Base-by-base conservation (phyloP, 1,284 basidiomycete genomes). In the Afroboletus lepidellus region DNA sequence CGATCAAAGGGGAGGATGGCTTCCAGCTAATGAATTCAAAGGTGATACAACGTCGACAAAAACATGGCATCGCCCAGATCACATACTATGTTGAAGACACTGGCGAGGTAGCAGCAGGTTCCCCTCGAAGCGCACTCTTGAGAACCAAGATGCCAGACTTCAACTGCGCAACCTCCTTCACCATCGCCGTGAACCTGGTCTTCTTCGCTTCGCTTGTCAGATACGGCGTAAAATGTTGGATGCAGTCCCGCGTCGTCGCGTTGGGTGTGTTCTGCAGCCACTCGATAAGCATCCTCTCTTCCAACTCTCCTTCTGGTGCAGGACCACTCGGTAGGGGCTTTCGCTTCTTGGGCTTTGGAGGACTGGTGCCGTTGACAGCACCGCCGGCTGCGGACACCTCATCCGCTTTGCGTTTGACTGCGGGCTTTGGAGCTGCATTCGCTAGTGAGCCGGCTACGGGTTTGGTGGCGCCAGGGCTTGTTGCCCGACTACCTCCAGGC, bases 221-320 rank as follows among this genome's bases (percentile, higher is more conserved):
- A 61, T 86, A 88, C 15, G 81, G 81, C 56, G 82, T 82, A 66
- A 92, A 92, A 64, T 90, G 78, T 51, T 82, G 79, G 57, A 92
- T 90, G 62, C 87, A 90, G 60, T 85, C 86, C 53, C 81, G 74
- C 36, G 88, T 90, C 55, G 79, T 83, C 46, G 84, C 80, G 53
- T 78, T 80, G 15, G 81, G 75, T 30, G 79, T 81, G 49, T 76
- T 80, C 63, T 76, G 79, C 60, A 92, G 65, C 85, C 87, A 90
- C 41, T 86, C 81, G 56, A 92, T 74, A 48, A 92, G 72, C 76
- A 88, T 78, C 38, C 64, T 70, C 55, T 81, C 77, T 53, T 83
- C 81, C 49, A 92, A 68, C 60, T 86, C 80, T 55, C 72, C 79
- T 25, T 72, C 72, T n/a, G 76, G 76, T 16, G 69, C 65, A 29